Base-by-base conservation (phyloP, 2,329 filamentous ascomycete species). In the Penicillium nordicum region DNA sequence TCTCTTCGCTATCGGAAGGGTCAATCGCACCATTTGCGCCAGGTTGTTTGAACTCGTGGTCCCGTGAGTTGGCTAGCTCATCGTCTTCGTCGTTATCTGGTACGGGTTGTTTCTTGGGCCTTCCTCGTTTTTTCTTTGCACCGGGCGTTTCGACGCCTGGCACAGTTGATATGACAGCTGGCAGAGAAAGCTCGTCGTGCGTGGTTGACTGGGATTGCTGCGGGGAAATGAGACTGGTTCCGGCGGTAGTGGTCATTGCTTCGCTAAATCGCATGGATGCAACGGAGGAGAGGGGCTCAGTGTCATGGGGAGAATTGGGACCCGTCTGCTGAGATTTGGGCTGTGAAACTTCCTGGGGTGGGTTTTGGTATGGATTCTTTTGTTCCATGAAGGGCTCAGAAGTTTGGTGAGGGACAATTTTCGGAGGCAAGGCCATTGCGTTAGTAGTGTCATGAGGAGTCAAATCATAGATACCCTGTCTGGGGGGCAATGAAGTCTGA, bases 241-340 rank as follows among this genome's bases (percentile, higher is more conserved):
- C 45, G 5, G 46, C 23, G n/a, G 58, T 62, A 14, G 70, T 67
- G 23, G 60, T 67, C 29, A 63, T 71, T 7, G 64, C 45, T 54
- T 64, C 62, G 27, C 53, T 62, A n/a, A 61, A 53, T 23, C 65
- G 63, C 2, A 66, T 60, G 0, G 71, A 67, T 10, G 60, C 52
- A 8, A 70, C 57, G 7, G 74, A 76, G 11, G 74, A 76, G 34
- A 75, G 65, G 23, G 73, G 74, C 42, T 75, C 69, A 2, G 75
- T 77, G 47, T 76, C 74, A 42, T 74, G 73, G 8, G 72, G 72
- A 4, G 74, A 76, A 46, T 65, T 67, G n/a, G 55, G 49, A 11
- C 62, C 53, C 5, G 57, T 50, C 49, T 69, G 68, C 43, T 70
- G 57, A 5, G 69, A 67, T 43, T 69, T 66, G 21, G 66, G 62